phyloP scores from a whole-genome alignment of 306 rosid genomes.

The Vachellia pachyceras region DNA sequence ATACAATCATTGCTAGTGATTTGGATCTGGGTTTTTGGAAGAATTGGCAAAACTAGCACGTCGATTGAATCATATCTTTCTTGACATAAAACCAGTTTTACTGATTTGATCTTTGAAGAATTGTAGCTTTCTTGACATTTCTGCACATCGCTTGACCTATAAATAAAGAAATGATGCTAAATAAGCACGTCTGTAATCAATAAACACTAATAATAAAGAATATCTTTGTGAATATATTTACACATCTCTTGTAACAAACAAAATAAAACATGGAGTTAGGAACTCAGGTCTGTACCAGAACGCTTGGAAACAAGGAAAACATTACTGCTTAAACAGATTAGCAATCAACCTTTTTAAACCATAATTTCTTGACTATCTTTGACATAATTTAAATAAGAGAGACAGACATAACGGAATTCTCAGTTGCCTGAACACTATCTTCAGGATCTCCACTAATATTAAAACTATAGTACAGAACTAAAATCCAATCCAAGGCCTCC shows the following conservation, averaged over 20 bases:
- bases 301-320: not conserved
- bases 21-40: too few species aligned
- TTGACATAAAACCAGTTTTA: too few species aligned
- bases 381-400: not conserved
- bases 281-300: conserved; percentile 1
- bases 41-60: too few species aligned
- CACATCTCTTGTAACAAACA: conserved; percentile 31
- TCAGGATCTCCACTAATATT: conserved; percentile 49
- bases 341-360: not conserved
- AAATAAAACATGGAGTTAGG: not conserved
- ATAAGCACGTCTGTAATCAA: too few species aligned
- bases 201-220: too few species aligned
- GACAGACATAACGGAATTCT: conserved; percentile 35
- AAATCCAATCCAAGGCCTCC: conserved; percentile 98
- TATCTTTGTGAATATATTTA: conserved; percentile 20
- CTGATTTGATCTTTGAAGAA: too few species aligned
- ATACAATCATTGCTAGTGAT: too few species aligned
- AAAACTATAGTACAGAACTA: too few species aligned
- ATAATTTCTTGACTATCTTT: conserved; percentile 6
- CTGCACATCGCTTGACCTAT: too few species aligned
- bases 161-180: too few species aligned
- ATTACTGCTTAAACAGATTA: not conserved
- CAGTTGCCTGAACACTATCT: conserved; percentile 48
- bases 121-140: too few species aligned
- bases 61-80: too few species aligned